phyloP scores from a whole-genome alignment of 441 rosid species.

The Biscutella auriculata region DNA sequence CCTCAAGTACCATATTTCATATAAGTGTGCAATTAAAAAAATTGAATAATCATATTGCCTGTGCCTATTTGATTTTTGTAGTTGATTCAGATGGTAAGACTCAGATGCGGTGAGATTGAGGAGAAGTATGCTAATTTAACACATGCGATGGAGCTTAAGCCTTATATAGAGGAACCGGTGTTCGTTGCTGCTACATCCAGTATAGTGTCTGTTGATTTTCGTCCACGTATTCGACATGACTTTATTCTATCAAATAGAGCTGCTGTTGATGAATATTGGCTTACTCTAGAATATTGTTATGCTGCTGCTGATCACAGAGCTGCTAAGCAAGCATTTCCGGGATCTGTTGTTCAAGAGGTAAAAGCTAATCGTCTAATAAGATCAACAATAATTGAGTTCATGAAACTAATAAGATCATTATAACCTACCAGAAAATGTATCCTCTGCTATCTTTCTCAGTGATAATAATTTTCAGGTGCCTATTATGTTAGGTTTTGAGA shows the following conservation, averaged over 20 bases:
- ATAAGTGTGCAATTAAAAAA: neutral
- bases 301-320: slow-evolving; percentile 84
- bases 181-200: slow-evolving; percentile 41
- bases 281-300: slow-evolving; percentile 87
- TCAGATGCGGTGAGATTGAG: slow-evolving; percentile 38
- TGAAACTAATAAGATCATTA: neutral
- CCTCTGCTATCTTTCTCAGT: neutral
- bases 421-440: neutral
- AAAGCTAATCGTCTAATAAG: slow-evolving; percentile 11
- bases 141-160: slow-evolving; percentile 82
- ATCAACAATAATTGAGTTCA: neutral
- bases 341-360: slow-evolving; percentile 90
- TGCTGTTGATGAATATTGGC: slow-evolving; percentile 94
- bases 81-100: slow-evolving; percentile 74
- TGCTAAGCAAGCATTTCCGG: slow-evolving; percentile 86
- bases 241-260: slow-evolving; percentile 60
- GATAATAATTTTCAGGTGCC: neutral
- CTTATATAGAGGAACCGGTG: slow-evolving; percentile 84
- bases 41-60: neutral
- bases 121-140: slow-evolving; percentile 48
- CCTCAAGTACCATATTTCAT: neutral
- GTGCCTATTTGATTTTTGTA: slow-evolving; percentile 19
- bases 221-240: slow-evolving; percentile 91
- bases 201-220: slow-evolving; percentile 58
- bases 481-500: neutral